Evolutionary conservation across 176 grass and related monocot genomes (phyloP), one percentile per base, ranked within the genome.

Genomic region (Saccharum officinarum): DNA sequence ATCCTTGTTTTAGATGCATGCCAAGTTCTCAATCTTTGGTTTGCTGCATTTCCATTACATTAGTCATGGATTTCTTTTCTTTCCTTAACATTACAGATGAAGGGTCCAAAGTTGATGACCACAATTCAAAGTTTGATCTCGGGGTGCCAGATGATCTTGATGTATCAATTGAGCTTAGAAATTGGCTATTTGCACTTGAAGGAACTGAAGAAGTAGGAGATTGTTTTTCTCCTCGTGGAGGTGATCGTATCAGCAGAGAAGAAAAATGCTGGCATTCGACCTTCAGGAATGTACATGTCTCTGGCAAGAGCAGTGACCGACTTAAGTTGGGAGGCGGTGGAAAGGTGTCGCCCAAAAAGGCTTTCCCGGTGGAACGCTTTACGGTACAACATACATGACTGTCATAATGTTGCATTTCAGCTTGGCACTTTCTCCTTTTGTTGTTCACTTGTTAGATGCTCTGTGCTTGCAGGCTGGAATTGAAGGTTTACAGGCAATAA

Each of bases 261-360:
- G 97, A 99, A n/a, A 99, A 87, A 66, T 99, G 97, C 85, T 99
- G 97, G 97, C 97, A 99, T 90, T 92, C 92, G 42, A 92, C 94
- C 17, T 99, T 99, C 79, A 92, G 81, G 77, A 94, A 87, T 87
- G 80, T 99, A 72, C 92, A 96, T 46, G 25, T 99, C 69, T 92
- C 84, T 63, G 92, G 91, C 75, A 99, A 94, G 86, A 96, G 92
- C 75, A 89, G 70, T 92, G 86, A 89, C 67, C 79, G 68, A 62
- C 80, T 85, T 78, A 90, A 88, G 45, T 73, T 69, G 68, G 80
- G 87, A 80, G 79, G 67, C 38, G 36, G 66, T 78, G 80, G 65
- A 25, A 88, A 87, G 38, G 73, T 75, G 17, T 79, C 61, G 37
- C 55, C 60, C 39, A 94, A 88, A 62, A 85, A 69, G 31, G 75